Percentiles rank a stretch among this genome's conserved stretches.
Evolutionary conservation across 139 green algal genomes (phyloP).

Genomic region (Closterium sp.): DNA sequence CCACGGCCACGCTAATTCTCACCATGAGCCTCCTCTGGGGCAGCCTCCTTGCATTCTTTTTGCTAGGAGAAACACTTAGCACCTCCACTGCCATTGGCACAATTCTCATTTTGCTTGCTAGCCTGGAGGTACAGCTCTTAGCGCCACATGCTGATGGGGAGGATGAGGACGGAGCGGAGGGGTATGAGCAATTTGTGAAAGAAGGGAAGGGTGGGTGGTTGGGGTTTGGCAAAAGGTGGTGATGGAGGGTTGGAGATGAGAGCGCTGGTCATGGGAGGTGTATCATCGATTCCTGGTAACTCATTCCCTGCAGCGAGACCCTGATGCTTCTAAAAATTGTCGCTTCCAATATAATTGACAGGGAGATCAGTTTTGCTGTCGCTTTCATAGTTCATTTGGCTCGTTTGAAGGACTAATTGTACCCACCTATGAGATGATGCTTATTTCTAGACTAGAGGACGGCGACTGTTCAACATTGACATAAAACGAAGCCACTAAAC

Average conservation of each 20-base stretch:
- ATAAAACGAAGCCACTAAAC: too few species aligned
- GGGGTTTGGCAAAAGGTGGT: neutral
- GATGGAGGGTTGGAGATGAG: neutral
- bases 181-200: neutral
- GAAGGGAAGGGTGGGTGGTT: neutral
- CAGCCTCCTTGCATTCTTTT: slow-evolving; percentile 23
- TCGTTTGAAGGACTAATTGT: too few species aligned
- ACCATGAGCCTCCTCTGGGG: slow-evolving; percentile 47
- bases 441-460: too few species aligned
- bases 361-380: too few species aligned
- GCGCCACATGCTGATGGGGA: neutral
- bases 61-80: slow-evolving; percentile 23
- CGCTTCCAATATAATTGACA: too few species aligned
- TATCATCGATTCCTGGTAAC: too few species aligned
- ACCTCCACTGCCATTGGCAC: neutral
- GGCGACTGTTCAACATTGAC: too few species aligned
- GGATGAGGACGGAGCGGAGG: neutral
- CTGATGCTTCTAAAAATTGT: too few species aligned
- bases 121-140: slow-evolving; percentile 13
- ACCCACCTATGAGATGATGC: too few species aligned
- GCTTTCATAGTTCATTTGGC: too few species aligned
- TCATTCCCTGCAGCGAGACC: too few species aligned
- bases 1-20: slow-evolving; percentile 53
- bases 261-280: too few species aligned
- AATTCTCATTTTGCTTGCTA: neutral